Evolutionary conservation across 176 grass and related monocot species (phyloP).

Genomic region (Zoysia pacifica): DNA sequence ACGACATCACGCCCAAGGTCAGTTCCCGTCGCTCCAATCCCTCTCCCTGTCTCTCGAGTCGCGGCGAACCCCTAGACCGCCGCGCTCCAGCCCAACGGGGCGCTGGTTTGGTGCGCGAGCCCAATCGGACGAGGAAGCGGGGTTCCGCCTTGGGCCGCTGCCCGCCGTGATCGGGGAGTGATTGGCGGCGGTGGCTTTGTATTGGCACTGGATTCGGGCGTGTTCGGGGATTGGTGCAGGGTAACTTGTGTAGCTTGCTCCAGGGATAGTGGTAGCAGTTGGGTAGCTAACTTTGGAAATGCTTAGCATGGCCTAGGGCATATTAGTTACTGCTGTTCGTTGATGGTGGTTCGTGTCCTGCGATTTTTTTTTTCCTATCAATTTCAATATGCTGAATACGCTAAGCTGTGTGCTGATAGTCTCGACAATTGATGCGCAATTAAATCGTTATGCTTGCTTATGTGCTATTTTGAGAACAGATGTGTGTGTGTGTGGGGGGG

Average conservation of each 20-base stretch:
- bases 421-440: background rate
- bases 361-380: background rate
- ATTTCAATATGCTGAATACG: background rate
- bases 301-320: background rate
- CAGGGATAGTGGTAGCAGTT: background rate
- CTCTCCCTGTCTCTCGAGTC: background rate
- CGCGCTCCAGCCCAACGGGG: background rate
- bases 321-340: background rate
- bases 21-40: background rate
- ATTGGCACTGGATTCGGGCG: background rate
- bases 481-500: no score
- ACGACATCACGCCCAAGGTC: conserved; percentile 87
- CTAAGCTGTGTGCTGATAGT: background rate
- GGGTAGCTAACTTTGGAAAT: background rate
- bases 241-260: background rate
- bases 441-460: background rate
- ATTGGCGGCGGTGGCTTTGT: background rate
- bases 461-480: background rate
- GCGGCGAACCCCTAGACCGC: background rate
- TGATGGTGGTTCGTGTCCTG: background rate
- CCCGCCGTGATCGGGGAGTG: background rate
- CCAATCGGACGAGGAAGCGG: background rate
- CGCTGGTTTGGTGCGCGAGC: background rate
- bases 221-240: background rate
- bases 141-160: background rate